Evolutionary conservation across 108 stramenopile genomes (phyloP).

Genomic region (Cylindrotheca closterium): DNA sequence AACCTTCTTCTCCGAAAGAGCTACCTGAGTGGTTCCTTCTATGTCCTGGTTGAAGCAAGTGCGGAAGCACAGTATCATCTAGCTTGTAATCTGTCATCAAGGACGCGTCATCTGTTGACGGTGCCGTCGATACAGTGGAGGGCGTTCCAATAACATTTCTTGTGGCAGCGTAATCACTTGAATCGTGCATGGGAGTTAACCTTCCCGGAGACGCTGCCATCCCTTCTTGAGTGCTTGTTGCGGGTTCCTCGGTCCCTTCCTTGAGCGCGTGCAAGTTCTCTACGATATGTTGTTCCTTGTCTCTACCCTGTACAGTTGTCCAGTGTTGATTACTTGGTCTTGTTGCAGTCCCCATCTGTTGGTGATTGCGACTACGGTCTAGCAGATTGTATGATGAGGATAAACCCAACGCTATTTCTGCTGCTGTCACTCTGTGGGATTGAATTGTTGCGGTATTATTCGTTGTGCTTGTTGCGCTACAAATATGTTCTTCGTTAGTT

Average conservation of each 20-base stretch:
- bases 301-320: background rate
- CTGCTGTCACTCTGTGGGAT: constrained; percentile 12
- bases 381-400: constrained; percentile 2
- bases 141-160: constrained; percentile 36
- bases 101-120: constrained; percentile 43
- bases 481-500: too few species aligned
- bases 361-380: background rate
- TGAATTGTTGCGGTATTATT: background rate
- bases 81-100: constrained; percentile 31
- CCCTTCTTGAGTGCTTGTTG: constrained; percentile 7
- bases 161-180: constrained; percentile 14
- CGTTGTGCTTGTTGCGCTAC: too few species aligned
- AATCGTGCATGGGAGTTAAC: constrained; percentile 22
- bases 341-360: constrained; percentile 3
- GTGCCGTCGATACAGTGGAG: constrained; percentile 53
- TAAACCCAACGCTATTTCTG: constrained; percentile 22
- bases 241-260: constrained; percentile 4
- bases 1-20: constrained; percentile 26
- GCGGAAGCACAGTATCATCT: constrained; percentile 20
- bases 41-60: constrained; percentile 24
- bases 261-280: constrained; percentile 3
- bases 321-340: background rate
- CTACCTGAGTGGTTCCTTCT: constrained; percentile 1
- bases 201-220: constrained; percentile 6
- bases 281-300: constrained; percentile 2